These are phyloP conservation scores for Raphanus raphanistrum DNA, from an alignment of 345 rosid species.

Conservation along the genomic window DNA sequence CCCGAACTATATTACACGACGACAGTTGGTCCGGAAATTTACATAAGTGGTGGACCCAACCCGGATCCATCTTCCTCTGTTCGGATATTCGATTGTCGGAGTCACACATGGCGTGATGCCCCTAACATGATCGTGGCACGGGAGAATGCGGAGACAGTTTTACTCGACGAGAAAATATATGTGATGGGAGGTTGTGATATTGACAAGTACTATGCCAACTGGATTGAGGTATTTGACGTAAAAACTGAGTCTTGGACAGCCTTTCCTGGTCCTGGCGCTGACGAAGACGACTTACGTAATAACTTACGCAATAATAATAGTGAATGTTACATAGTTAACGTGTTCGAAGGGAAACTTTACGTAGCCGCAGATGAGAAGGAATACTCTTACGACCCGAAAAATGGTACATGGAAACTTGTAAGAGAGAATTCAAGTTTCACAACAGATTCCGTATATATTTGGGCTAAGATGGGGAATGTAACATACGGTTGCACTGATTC, in stretches of 20 bases:
- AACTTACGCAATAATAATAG: not conserved
- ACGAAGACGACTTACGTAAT: not conserved
- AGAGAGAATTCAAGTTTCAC: not conserved
- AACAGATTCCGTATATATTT: not conserved
- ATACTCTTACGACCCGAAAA: not conserved
- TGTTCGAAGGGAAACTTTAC: not conserved
- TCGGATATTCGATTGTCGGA: constrained; percentile 60
- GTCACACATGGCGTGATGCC: constrained; percentile 53
- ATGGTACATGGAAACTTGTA: not conserved
- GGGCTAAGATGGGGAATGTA: not conserved
- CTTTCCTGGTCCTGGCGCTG: not conserved
- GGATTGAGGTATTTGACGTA: not conserved
- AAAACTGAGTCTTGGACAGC: not conserved
- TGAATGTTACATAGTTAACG: not conserved
- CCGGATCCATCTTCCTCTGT: constrained; percentile 41
- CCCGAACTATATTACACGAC: constrained; percentile 25
- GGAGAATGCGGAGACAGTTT: not conserved
- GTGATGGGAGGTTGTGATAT: not conserved
- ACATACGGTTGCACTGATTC: not conserved
- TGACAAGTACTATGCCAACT: not conserved
- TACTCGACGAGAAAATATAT: not conserved
- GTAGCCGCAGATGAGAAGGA: not conserved
- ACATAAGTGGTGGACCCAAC: constrained; percentile 56
- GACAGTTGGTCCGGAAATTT: constrained; percentile 45
- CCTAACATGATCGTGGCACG: constrained; percentile 51